phyloP scores from a whole-genome alignment of 2,329 filamentous ascomycete genomes.

The Botrytis sinoallii region DNA sequence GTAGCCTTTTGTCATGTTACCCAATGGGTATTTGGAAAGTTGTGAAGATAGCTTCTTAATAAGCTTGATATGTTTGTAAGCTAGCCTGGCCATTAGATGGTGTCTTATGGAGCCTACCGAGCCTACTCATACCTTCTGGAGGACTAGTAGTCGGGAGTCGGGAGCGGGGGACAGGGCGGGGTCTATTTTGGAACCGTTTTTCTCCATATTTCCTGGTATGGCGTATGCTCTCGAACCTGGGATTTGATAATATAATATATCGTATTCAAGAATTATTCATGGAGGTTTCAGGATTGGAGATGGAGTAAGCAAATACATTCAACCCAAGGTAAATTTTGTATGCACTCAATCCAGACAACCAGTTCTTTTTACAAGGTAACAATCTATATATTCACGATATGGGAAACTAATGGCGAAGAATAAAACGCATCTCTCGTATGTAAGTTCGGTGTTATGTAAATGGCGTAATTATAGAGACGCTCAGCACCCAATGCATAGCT shows the following conservation, averaged over 20 bases:
- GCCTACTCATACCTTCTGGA: background rate
- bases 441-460: background rate
- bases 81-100: background rate
- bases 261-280: too few species aligned
- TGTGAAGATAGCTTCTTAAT: background rate
- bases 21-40: background rate
- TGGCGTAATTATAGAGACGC: background rate
- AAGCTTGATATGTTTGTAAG: background rate
- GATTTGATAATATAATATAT: too few species aligned
- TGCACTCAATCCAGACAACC: too few species aligned
- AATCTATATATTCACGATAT: too few species aligned
- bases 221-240: too few species aligned
- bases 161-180: background rate
- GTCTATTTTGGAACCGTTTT: background rate
- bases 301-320: too few species aligned
- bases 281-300: too few species aligned
- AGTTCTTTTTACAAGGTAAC: too few species aligned
- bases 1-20: background rate
- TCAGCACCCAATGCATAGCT: background rate
- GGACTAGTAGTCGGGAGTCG: background rate
- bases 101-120: background rate
- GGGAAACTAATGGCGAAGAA: too few species aligned
- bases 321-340: too few species aligned
- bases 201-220: background rate
- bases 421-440: background rate